Evolutionary conservation across 805 yeast genomes (phyloP), one percentile per base, ranked within the genome.

Genomic region (Crinitomyces ghanaensis): DNA sequence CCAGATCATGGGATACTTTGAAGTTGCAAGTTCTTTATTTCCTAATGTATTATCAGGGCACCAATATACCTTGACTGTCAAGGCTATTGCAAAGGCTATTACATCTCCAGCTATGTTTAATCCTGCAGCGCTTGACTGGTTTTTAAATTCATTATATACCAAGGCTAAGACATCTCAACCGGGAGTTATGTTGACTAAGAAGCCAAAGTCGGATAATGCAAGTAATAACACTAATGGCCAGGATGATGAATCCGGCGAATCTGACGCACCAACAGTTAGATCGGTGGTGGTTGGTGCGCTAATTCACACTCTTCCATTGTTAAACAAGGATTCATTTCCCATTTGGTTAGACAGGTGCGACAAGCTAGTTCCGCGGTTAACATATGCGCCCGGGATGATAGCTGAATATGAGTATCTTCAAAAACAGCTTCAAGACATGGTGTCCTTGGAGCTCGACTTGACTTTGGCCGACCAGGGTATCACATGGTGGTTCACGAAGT

Each of bases 41-140:
- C 88, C 88, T 0, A 38, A 39, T 0, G 45, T 62, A 1, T 44
- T 79, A 13, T 69, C 81, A 0, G 55, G 73, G 3, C 48, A 52
- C 6, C 88, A 78, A 47, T 55, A 75, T 14, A 60, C 62, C 16
- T 60, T 74, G 14, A 83, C 81, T 0, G 55, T 73, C 13, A 74
- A 66, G 42, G 65, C 74, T 1, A 53, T 76, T 19, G 71, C 79
- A 0, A 62, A 65, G 11, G 49, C 63, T 0, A 51, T 59, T 2
- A 53, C 60, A 5, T 62, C 66, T 1, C 62, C 61, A 5, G 58
- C 38, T 45, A 43, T 41, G 18, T 51, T 24, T 37, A 46, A 12
- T 4, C 25, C 13, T 4, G 16, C 35, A n/a, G 49, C 40, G 39
- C 56, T 35, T 57, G 59, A 33, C 3, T 21, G 27, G 7, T 57